Base-by-base conservation (phyloP, 305 asterid genomes). In the Solanum chacoense region DNA sequence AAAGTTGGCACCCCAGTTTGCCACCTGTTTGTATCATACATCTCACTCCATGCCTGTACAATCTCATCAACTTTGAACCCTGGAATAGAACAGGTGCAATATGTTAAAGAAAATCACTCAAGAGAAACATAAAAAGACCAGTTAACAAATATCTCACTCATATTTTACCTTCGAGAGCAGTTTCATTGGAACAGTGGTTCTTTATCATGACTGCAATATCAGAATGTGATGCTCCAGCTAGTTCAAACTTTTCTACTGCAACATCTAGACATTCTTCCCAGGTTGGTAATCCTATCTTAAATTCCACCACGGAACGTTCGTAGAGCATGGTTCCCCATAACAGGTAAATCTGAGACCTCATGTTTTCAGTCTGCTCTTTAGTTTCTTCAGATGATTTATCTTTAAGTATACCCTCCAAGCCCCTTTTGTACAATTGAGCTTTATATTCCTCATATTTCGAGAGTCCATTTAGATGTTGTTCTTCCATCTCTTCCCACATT, bases 211-310 rank as follows among this genome's bases (percentile, higher is more conserved):
- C 98, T 3, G 99, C 96, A 78, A 96, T 92, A 92, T 96, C 99
- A 1, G 98, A 95, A 12, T 91, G 89, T 65, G 96, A 94, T 89
- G 98, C 98, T 89, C 98, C 98, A 22, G 95, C 98, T 84, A 95
- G 96, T 90, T 94, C 98, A 90, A 96, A 96, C 93, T 96, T 96
- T 65, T 96, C 98, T 84, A 95, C 91, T 38, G 99, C 97, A 90
- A 94, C 99, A 90, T 95, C 98, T 65, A 96, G 90, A 91, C 98
- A 96, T 90, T 96, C 99, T 90, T 96, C 98, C 99, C 99, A 96
- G 87, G 95, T 93, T 40, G 98, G 97, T 87, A 96, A 93, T 75
- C 94, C 92, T 93, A 95, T 87, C 94, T 96, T 96, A 90, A 91
- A 95, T 81, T 96, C 99, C 89, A 94, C 97, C 69, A 95, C 98